phyloP scores from a whole-genome alignment of 139 green algal genomes.

The Picochlorum sp. region DNA sequence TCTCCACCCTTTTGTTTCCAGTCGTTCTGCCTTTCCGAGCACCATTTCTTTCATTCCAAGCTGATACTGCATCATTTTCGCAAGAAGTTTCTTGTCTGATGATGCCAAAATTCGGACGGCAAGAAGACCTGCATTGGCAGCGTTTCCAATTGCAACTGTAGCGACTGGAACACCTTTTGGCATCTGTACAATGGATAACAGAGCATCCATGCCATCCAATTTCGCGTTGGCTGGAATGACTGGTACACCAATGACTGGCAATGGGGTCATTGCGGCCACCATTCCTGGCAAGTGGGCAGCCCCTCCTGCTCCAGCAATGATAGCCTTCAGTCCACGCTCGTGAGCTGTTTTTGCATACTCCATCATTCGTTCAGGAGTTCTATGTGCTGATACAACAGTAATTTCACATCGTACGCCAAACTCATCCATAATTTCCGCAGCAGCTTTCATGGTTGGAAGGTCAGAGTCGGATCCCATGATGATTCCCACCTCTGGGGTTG shows the following conservation, averaged over 20 bases:
- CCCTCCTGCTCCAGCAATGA: conserved; percentile 93
- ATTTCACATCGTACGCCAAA: conserved; percentile 74
- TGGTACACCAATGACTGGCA: conserved; percentile 94
- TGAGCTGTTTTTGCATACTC: conserved; percentile 77
- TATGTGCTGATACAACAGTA: conserved; percentile 89
- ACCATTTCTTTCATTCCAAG: conserved; percentile 50
- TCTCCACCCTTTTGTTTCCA: conserved; percentile 60
- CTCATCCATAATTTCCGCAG: conserved; percentile 59
- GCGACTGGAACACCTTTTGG: conserved; percentile 91
- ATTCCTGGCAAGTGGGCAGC: conserved; percentile 96
- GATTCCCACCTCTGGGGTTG: conserved; percentile 67
- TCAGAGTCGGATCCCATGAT: conserved; percentile 98
- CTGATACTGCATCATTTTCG: conserved; percentile 64
- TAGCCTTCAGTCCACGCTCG: conserved; percentile 57
- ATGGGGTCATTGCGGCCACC: conserved; percentile 89
- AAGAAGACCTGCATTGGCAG: conserved; percentile 90
- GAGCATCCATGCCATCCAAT: conserved; percentile 91
- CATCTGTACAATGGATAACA: conserved; percentile 95
- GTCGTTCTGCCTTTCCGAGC: conserved; percentile 55
- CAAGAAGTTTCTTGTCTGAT: conserved; percentile 42
- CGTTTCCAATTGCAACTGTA: conserved; percentile 95
- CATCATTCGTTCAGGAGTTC: conserved; percentile 90
- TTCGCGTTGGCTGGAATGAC: conserved; percentile 69
- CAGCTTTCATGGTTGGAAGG: conserved; percentile 83
- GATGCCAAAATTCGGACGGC: conserved; percentile 77